Base-by-base conservation (phyloP, 2,329 filamentous ascomycete genomes). In the Nannizzia gypsea region DNA sequence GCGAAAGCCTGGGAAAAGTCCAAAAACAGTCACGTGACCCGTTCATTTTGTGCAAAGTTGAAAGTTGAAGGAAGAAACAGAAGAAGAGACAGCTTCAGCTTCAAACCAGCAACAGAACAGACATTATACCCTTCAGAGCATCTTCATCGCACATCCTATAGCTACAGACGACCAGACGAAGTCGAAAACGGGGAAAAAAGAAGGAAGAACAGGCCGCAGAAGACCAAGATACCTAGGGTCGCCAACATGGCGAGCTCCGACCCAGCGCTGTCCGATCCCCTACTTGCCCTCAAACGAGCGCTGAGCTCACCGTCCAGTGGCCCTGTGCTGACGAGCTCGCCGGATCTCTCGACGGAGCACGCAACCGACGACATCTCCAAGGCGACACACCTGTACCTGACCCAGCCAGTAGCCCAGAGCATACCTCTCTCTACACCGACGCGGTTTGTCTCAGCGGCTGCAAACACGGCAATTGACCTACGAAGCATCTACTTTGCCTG, bases 401-500 rank as follows among this genome's bases (percentile, higher is more conserved):
- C 80, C 62, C 74, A 80, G 67, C 81, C 81, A 56, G 71, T 77
- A 58, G 80, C 82, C 63, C 78, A 84, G 59, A 79, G 84, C 4
- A 80, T 95, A 61, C 79, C 86, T 0, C 82, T 96, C 65, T 84
- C 83, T 57, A 81, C 82, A 13, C 80, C 86, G 8, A 99, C 93
- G 66, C 89, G 93, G 67, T 97, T 97, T 77, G 81, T 88, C 62
- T 91, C 89, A n/a, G 82, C 83, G 61, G 83, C 84, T 55, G 74
- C 74, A 36, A 80, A 83, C 55, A 78, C 80, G 60, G 81, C 87
- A 3, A 85, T 96, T 68, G 89, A 96, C 71, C 80, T 99, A 66
- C 90, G 93, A 70, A 93, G 88, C 72, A 92, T 96, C 74, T 96
- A 92, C 78, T 96, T 97, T 71, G 90, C 90, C 60, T 99, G 90